Percentiles rank a stretch among this genome's conserved stretches.
phyloP scores from a whole-genome alignment of 257 asterid species.

The Phtheirospermum japonicum region DNA sequence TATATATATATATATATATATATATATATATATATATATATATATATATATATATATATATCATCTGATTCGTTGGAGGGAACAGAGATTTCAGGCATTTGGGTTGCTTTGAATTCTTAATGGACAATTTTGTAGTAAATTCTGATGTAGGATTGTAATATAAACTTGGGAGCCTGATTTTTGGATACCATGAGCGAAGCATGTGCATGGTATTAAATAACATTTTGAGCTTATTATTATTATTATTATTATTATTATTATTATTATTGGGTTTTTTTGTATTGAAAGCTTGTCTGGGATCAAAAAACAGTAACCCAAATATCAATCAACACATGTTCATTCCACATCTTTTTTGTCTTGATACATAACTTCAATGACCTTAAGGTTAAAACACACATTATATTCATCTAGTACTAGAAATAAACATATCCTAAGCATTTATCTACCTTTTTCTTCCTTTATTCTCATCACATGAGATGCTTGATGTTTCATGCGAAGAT shows the following conservation, averaged over 20 bases:
- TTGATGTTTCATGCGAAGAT: not conserved
- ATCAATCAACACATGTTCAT: too few relatives aligned
- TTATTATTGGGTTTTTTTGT: not conserved
- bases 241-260: not conserved
- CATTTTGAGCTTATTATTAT: not conserved
- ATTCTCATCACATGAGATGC: not conserved
- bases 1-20: too few relatives aligned
- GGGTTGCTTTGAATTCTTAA: conserved; percentile 35
- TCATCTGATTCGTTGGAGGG: conserved; percentile 72
- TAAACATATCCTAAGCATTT: not conserved
- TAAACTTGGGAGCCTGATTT: conserved; percentile 31
- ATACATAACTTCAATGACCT: too few relatives aligned
- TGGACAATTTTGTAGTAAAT: conserved; percentile 27
- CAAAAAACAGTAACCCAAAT: too few relatives aligned
- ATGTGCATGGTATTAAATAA: conserved; percentile 63
- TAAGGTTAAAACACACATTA: conserved; percentile 15
- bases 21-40: too few relatives aligned
- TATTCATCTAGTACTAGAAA: not conserved
- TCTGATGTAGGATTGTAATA: conserved; percentile 27
- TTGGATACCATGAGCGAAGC: conserved; percentile 34
- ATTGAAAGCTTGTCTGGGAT: conserved; percentile 7
- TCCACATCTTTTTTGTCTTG: too few relatives aligned
- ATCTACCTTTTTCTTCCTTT: not conserved
- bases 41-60: not conserved
- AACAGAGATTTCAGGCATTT: conserved; percentile 34